These are phyloP conservation scores for Mikania micrantha DNA, from an alignment of 129 eudicot genomes.

Conservation along the genomic window DNA sequence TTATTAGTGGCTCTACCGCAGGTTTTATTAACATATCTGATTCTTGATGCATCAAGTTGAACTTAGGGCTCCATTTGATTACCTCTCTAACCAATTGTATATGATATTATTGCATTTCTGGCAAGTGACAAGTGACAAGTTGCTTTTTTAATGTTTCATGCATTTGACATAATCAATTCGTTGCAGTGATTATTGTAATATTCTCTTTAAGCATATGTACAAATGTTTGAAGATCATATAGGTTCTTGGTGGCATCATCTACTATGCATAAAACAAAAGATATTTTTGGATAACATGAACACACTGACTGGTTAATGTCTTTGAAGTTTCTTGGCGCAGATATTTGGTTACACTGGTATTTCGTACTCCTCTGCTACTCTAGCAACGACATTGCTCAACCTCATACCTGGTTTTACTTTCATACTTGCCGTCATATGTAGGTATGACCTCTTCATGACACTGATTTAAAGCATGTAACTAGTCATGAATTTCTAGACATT, in stretches of 20 bases:
- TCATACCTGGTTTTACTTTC: conserved; percentile 77
- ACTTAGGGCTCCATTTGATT: not conserved
- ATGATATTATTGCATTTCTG: not conserved
- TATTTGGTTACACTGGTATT: conserved; percentile 76
- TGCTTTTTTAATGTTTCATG: conserved; percentile 30
- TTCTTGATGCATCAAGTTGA: conserved; percentile 42
- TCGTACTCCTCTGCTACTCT: conserved; percentile 61
- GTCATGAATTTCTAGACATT: not conserved
- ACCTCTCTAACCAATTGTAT: not conserved
- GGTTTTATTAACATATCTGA: not conserved
- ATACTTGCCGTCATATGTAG: conserved; percentile 67
- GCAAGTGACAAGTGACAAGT: not conserved
- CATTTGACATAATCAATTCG: conserved; percentile 36
- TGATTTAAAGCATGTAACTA: conserved; percentile 1
- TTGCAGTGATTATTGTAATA: conserved; percentile 47
- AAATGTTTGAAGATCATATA: not conserved
- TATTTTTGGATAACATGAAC: not conserved
- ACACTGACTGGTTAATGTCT: conserved; percentile 5
- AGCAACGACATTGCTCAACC: conserved; percentile 72
- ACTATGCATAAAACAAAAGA: not conserved
- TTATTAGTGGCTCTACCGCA: too few species aligned
- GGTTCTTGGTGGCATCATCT: not conserved
- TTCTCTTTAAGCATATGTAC: conserved; percentile 39
- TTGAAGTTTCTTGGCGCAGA: conserved; percentile 55
- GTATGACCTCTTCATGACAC: conserved; percentile 23